These are phyloP conservation scores for Microbotryum scabiosae DNA, from an alignment of 1,284 basidiomycete species.

Conservation along the genomic window DNA sequence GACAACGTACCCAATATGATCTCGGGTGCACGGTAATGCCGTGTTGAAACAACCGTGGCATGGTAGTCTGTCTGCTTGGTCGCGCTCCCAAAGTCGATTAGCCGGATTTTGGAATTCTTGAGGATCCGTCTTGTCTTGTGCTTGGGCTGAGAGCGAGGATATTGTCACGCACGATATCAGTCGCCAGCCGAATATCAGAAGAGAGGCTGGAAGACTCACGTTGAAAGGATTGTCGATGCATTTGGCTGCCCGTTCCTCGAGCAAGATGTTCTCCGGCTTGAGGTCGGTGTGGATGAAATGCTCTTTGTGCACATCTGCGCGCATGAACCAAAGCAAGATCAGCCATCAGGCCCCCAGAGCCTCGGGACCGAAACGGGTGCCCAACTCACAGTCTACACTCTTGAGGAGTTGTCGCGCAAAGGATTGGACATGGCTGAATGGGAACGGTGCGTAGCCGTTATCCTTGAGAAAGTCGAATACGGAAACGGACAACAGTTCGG, in stretches of 20 bases:
- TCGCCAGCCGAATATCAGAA: no score
- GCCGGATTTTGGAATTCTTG: slow-evolving; percentile 79
- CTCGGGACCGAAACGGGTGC: neutral
- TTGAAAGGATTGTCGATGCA: no score
- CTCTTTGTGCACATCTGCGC: slow-evolving; percentile 76
- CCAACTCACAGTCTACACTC: slow-evolving; percentile 80
- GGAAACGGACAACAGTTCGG: slow-evolving; percentile 92
- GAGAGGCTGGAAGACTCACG: no score
- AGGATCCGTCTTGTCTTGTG: slow-evolving; percentile 60
- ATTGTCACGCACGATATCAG: no score
- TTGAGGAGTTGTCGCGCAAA: slow-evolving; percentile 87
- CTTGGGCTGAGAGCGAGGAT: slow-evolving; percentile 3
- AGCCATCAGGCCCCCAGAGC: neutral
- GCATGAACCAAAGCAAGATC: neutral
- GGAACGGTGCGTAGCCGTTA: slow-evolving; percentile 94
- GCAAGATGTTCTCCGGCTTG: slow-evolving; percentile 95
- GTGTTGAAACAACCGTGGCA: slow-evolving; percentile 91
- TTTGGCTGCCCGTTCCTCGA: slow-evolving; percentile 66
- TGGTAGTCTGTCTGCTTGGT: slow-evolving; percentile 99
- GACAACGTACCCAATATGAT: slow-evolving; percentile 78
- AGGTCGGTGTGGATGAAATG: slow-evolving; percentile 95
- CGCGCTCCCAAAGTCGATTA: slow-evolving; percentile 98
- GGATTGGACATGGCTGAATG: slow-evolving; percentile 87
- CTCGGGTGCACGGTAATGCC: slow-evolving; percentile 97
- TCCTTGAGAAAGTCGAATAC: slow-evolving; percentile 99